These are phyloP conservation scores for Nidularia pulvinata DNA, from an alignment of 768 basidiomycete genomes.

Conservation along the genomic window DNA sequence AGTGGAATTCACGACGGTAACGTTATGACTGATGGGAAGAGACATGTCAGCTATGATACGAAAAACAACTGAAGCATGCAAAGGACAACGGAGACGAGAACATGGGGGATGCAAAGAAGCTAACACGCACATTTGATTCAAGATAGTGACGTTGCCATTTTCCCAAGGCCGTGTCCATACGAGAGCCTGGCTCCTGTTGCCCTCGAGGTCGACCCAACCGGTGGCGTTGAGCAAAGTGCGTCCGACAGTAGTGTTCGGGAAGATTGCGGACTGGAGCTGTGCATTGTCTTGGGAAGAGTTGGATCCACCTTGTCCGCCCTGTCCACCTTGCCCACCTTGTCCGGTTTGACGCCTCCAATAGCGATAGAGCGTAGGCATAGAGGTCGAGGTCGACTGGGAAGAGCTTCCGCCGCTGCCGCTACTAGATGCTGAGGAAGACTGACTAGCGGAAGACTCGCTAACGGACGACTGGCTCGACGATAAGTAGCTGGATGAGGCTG, in stretches of 20 bases:
- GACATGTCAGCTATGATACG: too few species aligned
- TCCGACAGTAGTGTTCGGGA: slow-evolving; percentile 62
- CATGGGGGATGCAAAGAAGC: too few species aligned
- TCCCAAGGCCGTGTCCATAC: slow-evolving; percentile 20
- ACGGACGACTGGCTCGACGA: background rate
- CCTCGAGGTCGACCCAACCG: slow-evolving; percentile 51
- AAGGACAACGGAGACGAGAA: background rate
- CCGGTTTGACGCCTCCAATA: too few species aligned
- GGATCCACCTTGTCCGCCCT: too few species aligned
- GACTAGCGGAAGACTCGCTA: background rate
- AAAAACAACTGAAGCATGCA: background rate
- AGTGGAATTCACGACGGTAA: slow-evolving; percentile 33
- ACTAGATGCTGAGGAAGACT: background rate
- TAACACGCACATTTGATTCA: slow-evolving; percentile 53
- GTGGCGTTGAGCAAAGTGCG: slow-evolving; percentile 57
- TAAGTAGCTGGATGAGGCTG: background rate
- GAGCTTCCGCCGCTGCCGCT: background rate
- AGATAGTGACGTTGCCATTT: slow-evolving; percentile 28
- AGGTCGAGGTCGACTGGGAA: background rate
- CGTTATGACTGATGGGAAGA: slow-evolving; percentile 11
- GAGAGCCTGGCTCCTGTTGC: slow-evolving; percentile 55
- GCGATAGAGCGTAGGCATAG: too few species aligned
- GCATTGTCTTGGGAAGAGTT: background rate
- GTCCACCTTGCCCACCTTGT: too few species aligned
- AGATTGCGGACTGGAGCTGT: slow-evolving; percentile 13